Conservation (phyloP, 495 filamentous ascomycete genomes). For the Lentithecium fluviatile region DNA sequence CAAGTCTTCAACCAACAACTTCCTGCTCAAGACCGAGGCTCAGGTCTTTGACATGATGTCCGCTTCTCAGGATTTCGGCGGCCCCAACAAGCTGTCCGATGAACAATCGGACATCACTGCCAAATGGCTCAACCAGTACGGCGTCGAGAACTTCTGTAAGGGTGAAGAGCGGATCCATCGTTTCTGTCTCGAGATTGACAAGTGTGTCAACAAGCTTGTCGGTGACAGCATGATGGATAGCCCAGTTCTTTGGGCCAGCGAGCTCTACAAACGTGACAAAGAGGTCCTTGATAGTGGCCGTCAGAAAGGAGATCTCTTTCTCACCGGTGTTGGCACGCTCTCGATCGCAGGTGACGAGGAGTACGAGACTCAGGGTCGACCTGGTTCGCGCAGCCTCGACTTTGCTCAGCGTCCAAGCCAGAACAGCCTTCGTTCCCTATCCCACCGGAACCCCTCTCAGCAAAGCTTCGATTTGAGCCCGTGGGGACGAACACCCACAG, state of each 20-base stretch:
- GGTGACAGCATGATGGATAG: conserved; percentile 83
- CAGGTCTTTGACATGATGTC: conserved; percentile 87
- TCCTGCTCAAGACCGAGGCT: conserved; percentile 79
- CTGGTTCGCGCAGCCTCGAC: conserved; percentile 48
- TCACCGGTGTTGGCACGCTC: conserved; percentile 51
- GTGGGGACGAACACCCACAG: conserved; percentile 63
- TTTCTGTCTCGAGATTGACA: conserved; percentile 88
- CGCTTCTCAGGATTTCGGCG: conserved; percentile 77
- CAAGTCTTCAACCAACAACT: conserved; percentile 60
- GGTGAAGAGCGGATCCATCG: conserved; percentile 95
- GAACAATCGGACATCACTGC: conserved; percentile 86
- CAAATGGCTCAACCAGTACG: conserved; percentile 77
- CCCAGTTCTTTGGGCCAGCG: conserved; percentile 89
- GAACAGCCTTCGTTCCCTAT: conserved; percentile 54
- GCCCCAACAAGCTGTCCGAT: conserved; percentile 92
- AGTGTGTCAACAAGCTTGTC: conserved; percentile 80
- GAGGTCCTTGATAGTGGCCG: conserved; percentile 68
- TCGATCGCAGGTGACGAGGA: conserved; percentile 52
- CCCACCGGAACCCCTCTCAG: conserved; percentile 57
- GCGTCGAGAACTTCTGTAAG: conserved; percentile 90
- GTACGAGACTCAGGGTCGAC: conserved; percentile 40
- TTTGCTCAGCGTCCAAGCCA: conserved; percentile 44
- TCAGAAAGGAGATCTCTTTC: conserved; percentile 53
- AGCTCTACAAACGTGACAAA: conserved; percentile 79
- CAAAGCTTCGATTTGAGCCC: conserved; percentile 68